Percentiles rank a stretch among this genome's conserved stretches.
Conservation (phyloP, 2,329 filamentous ascomycete species). For the Tolypocladium paradoxum region DNA sequence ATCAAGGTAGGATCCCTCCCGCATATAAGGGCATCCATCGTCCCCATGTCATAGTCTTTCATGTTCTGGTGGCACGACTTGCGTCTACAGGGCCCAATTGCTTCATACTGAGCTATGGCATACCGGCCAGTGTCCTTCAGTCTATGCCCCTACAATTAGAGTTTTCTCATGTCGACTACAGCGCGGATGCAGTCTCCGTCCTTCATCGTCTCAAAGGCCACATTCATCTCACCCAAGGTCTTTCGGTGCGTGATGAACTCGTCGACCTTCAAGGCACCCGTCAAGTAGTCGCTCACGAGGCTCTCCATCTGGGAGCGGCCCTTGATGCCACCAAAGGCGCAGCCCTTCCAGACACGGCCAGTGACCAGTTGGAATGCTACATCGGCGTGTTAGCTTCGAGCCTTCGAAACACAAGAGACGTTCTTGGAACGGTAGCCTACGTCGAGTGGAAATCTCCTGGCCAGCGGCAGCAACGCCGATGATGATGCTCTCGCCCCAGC, state of each 20-base stretch:
- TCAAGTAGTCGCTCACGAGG: conserved; percentile 82
- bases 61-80: background rate
- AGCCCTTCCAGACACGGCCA: conserved; percentile 94
- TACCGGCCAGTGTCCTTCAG: no score
- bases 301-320: conserved; percentile 83
- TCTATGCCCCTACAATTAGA: conserved; percentile 9
- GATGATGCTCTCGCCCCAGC: conserved; percentile 95
- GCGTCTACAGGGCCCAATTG: background rate
- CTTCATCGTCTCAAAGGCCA: conserved; percentile 90
- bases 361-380: conserved; percentile 96
- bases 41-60: background rate
- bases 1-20: background rate
- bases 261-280: conserved; percentile 88
- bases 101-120: background rate
- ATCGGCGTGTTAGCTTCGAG: conserved; percentile 16
- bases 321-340: conserved; percentile 97
- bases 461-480: conserved; percentile 95
- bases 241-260: conserved; percentile 98
- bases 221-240: conserved; percentile 72
- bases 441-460: conserved; percentile 87
- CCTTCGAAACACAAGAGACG: conserved; percentile 2
- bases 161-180: conserved; percentile 58
- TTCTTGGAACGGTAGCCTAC: conserved; percentile 43
- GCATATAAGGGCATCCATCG: background rate
- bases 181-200: conserved; percentile 92